phyloP scores from a whole-genome alignment of 1,284 basidiomycete genomes.

The Pseudozyma sp. region DNA sequence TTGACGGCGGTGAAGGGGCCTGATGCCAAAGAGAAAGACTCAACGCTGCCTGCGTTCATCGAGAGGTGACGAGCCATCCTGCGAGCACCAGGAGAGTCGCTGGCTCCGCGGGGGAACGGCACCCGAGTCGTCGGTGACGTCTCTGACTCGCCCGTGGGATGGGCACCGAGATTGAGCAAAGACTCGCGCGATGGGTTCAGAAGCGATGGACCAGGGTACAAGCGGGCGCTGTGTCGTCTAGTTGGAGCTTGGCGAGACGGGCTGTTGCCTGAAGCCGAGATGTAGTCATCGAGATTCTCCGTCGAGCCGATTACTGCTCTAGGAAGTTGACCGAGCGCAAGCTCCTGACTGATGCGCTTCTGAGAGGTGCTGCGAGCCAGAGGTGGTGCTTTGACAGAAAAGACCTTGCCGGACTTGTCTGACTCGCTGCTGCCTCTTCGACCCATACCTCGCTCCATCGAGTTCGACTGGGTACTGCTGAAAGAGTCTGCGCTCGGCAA shows the following conservation, averaged over 20 bases:
- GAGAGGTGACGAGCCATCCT: constrained; percentile 53
- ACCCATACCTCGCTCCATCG: constrained; percentile 15
- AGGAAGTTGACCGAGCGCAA: constrained; percentile 51
- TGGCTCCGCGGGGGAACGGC: constrained; percentile 52
- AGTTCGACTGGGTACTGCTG: constrained; percentile 16
- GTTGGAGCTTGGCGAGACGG: constrained; percentile 51
- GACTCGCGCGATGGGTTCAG: constrained; percentile 59
- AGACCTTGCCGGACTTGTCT: constrained; percentile 36
- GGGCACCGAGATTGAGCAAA: constrained; percentile 20
- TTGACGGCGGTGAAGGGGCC: constrained; percentile 6
- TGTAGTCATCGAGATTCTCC: constrained; percentile 51
- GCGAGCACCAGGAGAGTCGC: constrained; percentile 50
- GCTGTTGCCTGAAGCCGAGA: constrained; percentile 25
- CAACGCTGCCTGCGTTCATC: constrained; percentile 39
- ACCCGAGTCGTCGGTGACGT: constrained; percentile 37
- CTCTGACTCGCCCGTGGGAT: constrained; percentile 19
- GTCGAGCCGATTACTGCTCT: constrained; percentile 44
- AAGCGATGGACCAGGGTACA: constrained; percentile 48
- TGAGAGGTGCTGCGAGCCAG: constrained; percentile 50
- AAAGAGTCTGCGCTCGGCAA: constrained; percentile 18
- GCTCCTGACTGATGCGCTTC: constrained; percentile 59
- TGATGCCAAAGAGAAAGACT: constrained; percentile 29
- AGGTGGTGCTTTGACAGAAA: constrained; percentile 22
- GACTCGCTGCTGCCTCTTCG: constrained; percentile 51
- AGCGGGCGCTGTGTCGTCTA: constrained; percentile 57